Conservation (phyloP, 2,329 filamentous ascomycete genomes). For the Thelonectria olida region DNA sequence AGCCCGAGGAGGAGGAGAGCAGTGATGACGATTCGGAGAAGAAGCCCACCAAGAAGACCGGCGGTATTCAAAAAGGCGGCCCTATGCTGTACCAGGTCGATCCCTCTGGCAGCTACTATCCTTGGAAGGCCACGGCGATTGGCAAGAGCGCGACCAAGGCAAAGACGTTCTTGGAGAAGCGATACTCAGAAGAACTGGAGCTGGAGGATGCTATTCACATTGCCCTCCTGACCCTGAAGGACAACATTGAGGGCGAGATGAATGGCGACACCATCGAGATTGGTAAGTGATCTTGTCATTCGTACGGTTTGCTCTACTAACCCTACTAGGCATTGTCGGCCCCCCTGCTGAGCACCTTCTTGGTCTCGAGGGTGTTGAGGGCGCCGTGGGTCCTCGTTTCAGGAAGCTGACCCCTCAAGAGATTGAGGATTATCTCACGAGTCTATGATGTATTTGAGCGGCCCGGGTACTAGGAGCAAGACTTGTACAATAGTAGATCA, state of each 20-base stretch:
- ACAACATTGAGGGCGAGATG: constrained; percentile 99
- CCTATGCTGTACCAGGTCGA: constrained; percentile 99
- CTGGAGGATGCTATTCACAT: constrained; percentile 99
- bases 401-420: constrained; percentile 96
- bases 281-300: constrained; percentile 64
- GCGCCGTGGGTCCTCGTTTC: constrained; percentile 86
- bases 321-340: constrained; percentile 82
- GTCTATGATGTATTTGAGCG: constrained; percentile 72
- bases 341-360: constrained; percentile 93
- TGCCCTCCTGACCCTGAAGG: constrained; percentile 94
- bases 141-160: constrained; percentile 98
- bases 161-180: constrained; percentile 99
- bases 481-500: constrained; percentile 61
- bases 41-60: constrained; percentile 85
- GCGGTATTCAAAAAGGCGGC: constrained; percentile 93
- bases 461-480: constrained; percentile 38
- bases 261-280: constrained; percentile 99
- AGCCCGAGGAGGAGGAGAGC: constrained; percentile 80
- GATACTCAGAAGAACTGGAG: constrained; percentile 96
- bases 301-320: constrained; percentile 31
- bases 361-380: constrained; percentile 89
- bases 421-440: constrained; percentile 99
- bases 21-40: constrained; percentile 71
- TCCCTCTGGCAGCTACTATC: constrained; percentile 98
- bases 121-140: constrained; percentile 99